Percentiles rank a stretch among this genome's conserved stretches.
Conservation (phyloP, 768 basidiomycete species). For the Rickenella mellea region DNA sequence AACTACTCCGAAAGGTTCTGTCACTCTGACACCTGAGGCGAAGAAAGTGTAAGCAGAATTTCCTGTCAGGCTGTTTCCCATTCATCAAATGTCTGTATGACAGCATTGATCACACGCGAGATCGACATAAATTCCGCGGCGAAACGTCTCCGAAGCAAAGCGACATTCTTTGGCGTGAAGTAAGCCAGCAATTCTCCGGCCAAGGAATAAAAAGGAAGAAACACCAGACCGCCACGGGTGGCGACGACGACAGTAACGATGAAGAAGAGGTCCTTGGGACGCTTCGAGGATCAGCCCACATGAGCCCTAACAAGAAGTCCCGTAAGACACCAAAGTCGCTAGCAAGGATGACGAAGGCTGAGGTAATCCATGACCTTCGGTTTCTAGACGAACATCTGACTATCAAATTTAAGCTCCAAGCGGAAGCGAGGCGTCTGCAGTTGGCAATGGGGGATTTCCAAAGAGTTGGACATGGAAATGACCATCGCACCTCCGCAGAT, state of each 20-base stretch:
- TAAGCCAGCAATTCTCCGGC: constrained; percentile 18
- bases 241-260: constrained; percentile 3
- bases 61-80: no score
- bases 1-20: constrained; percentile 23
- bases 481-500: constrained; percentile 23
- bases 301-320: constrained; percentile 15
- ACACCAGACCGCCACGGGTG: constrained; percentile 3
- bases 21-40: constrained; percentile 32
- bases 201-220: constrained; percentile 17
- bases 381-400: background rate
- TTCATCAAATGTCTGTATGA: constrained; percentile 1
- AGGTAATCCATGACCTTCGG: no score
- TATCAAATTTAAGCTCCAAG: constrained; percentile 17
- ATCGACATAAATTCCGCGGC: constrained; percentile 22
- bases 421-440: constrained; percentile 17
- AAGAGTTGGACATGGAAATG: constrained; percentile 17
- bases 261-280: constrained; percentile 8
- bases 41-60: constrained; percentile 39
- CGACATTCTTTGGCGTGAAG: constrained; percentile 29
- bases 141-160: constrained; percentile 20
- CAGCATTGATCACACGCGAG: constrained; percentile 20
- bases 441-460: constrained; percentile 14
- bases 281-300: constrained; percentile 4
- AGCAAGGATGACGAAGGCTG: constrained; percentile 22
- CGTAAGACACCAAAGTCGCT: background rate